Evolutionary conservation across 2,329 filamentous ascomycete species (phyloP), one percentile per base, ranked within the genome.

Genomic region (Penicillium sp.): DNA sequence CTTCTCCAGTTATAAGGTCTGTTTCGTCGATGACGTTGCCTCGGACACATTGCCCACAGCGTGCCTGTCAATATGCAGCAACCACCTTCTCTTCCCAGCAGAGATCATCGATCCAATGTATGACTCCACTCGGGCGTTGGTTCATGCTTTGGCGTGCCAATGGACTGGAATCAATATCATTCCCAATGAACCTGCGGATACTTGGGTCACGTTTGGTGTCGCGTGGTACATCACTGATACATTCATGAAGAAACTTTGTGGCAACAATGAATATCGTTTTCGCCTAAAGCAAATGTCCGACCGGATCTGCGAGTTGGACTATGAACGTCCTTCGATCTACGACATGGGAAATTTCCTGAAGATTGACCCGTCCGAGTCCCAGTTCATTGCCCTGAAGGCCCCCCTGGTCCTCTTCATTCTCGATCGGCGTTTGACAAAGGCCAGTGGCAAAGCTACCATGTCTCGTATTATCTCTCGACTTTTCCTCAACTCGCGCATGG

Each of bases 121-220:
- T 63, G 86, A 90, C 27, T 88, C 89, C 11, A 95, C 91, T 4
- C 84, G 92, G 57, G 86, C 85, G 51, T 78, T 99, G 20, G 88
- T 95, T 8, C 89, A 94, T 69, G 87, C 92, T 1, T 79, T 97
- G 46, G 90, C 94, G 11, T 90, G 87, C 56, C 94, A 99, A 71
- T 99, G 93, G 89, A 90, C 94, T 61, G 94, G 94, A 15, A 88
- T 99, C 60, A 92, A 92, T 68, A 89, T 99, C 62, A 88, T 96
- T 46, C 88, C 94, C 0, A 90, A 92, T 68, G 86, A 88, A 40
- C 85, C 87, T 18, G 82, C 82, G 49, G 94, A 99, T 72, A 85
- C 87, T 51, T 99, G 94, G 94, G 86, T 95, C 20, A 88, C 93
- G 12, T 83, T 94, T 51, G 95, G 93, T 14, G 88, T 95, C 45